Evolutionary conservation across 768 basidiomycete species (phyloP).

Genomic region (Russula emetica): DNA sequence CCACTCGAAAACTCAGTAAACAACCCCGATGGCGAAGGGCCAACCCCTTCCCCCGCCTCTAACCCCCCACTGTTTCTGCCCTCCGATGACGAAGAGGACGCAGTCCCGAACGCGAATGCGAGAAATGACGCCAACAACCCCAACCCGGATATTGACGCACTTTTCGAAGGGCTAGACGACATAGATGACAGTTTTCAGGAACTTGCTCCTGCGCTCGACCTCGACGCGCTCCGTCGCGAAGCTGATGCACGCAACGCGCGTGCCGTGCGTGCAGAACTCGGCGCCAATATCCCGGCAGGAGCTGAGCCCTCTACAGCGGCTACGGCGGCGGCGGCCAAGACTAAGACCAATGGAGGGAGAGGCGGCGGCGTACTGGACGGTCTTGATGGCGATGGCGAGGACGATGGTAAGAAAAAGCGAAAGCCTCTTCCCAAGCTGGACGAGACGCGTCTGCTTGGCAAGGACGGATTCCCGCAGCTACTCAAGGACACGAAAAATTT

Average conservation of each 20-base stretch:
- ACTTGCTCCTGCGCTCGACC: conserved; percentile 51
- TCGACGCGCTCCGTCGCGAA: conserved; percentile 50
- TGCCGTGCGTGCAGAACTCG: conserved; percentile 42
- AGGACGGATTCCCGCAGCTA: conserved; percentile 75
- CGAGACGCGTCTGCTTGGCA: conserved; percentile 66
- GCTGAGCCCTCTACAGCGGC: conserved; percentile 32
- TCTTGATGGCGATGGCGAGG: conserved; percentile 33
- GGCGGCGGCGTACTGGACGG: conserved; percentile 27
- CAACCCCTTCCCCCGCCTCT: conserved; percentile 27
- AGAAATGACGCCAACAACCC: conserved; percentile 10
- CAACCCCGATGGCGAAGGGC: conserved; percentile 29
- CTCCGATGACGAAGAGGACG: conserved; percentile 53
- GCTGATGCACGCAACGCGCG: conserved; percentile 49
- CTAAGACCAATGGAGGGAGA: conserved; percentile 35
- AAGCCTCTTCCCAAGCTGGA: conserved; percentile 61
- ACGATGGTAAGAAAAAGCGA: conserved; percentile 42
- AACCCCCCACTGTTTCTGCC: conserved; percentile 49
- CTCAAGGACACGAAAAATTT: conserved; percentile 74
- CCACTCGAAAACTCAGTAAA: conserved; percentile 33
- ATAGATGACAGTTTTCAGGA: conserved; percentile 36
- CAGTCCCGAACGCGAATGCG: conserved; percentile 5
- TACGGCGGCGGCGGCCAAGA: conserved; percentile 25
- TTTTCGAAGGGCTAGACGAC: conserved; percentile 48
- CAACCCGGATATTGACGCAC: conserved; percentile 37
- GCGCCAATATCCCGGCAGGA: conserved; percentile 48